These are phyloP conservation scores for Akebia trifoliata DNA, from an alignment of 164 flowering plant genomes.

Conservation along the genomic window DNA sequence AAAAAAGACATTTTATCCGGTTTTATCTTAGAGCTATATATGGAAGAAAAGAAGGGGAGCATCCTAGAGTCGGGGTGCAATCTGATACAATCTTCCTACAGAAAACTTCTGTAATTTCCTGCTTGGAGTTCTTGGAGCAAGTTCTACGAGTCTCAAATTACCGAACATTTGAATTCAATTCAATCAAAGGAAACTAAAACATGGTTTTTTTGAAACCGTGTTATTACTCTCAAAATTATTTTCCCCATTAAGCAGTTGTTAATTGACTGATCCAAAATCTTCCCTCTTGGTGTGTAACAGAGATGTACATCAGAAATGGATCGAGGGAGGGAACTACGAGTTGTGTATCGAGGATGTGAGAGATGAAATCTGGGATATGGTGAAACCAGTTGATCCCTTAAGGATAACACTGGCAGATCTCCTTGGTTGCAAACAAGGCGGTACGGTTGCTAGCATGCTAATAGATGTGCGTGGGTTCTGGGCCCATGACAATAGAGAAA, in stretches of 20 bases:
- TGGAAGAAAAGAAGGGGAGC: constrained; percentile 71
- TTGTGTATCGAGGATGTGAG: constrained; percentile 91
- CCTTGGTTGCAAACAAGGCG: constrained; percentile 88
- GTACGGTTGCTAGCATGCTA: constrained; percentile 97
- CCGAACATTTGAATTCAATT: constrained; percentile 30
- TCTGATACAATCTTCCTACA: constrained; percentile 77
- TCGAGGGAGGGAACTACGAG: constrained; percentile 97
- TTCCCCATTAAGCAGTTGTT: too few species aligned
- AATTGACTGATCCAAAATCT: not conserved
- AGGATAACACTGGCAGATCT: constrained; percentile 72
- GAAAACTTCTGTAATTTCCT: constrained; percentile 51
- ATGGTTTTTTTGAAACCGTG: too few species aligned
- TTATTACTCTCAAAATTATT: too few species aligned
- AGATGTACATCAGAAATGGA: constrained; percentile 98
- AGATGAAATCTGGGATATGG: constrained; percentile 99
- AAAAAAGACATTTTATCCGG: not conserved
- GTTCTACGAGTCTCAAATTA: constrained; percentile 57
- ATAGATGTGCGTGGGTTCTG: constrained; percentile 97
- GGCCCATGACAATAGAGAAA: constrained; percentile 99
- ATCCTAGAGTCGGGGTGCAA: constrained; percentile 46
- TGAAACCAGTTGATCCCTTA: constrained; percentile 81
- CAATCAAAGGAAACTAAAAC: not conserved
- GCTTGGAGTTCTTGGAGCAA: constrained; percentile 49
- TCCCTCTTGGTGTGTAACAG: constrained; percentile 30
- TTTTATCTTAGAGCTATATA: not conserved